phyloP scores from a whole-genome alignment of 2,329 filamentous ascomycete species.

The Ascochyta clinopodiicola region DNA sequence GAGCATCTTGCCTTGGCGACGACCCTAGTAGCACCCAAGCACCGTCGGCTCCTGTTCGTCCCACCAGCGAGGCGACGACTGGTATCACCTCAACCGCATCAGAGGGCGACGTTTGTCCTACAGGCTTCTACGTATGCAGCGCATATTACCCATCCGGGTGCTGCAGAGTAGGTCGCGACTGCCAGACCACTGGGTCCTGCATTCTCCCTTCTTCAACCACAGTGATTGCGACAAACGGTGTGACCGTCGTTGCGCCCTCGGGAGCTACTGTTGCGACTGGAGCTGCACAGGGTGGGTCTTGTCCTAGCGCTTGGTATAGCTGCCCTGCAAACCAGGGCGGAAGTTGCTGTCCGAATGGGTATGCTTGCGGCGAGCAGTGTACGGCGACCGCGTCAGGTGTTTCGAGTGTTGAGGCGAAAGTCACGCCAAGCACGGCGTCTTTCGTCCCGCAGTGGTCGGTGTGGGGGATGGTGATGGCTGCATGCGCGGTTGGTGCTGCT shows the following conservation, averaged over 20 bases:
- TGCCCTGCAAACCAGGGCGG: slow-evolving; percentile 72
- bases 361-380: slow-evolving; percentile 45
- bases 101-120: slow-evolving; percentile 72
- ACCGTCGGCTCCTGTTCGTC: slow-evolving; percentile 51
- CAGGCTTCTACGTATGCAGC: slow-evolving; percentile 88
- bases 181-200: slow-evolving; percentile 76
- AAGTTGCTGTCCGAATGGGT: slow-evolving; percentile 79
- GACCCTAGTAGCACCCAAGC: slow-evolving; percentile 43
- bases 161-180: slow-evolving; percentile 86
- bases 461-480: slow-evolving; percentile 40
- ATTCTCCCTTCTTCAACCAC: slow-evolving; percentile 66
- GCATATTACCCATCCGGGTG: slow-evolving; percentile 83
- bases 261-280: slow-evolving; percentile 52
- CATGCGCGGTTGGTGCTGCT: slow-evolving; percentile 41
- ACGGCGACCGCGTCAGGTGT: slow-evolving; percentile 42
- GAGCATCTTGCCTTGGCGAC: slow-evolving; percentile 47
- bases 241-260: slow-evolving; percentile 72
- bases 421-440: slow-evolving; percentile 47
- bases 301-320: slow-evolving; percentile 79
- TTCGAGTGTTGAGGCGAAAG: slow-evolving; percentile 43
- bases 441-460: slow-evolving; percentile 35
- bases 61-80: slow-evolving; percentile 52
- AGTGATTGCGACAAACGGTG: slow-evolving; percentile 68
- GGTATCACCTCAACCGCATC: slow-evolving; percentile 79
- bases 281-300: slow-evolving; percentile 56